phyloP scores from a whole-genome alignment of 225 moss, liverwort and hornwort genomes.

The Rhytidiadelphus loreus region DNA sequence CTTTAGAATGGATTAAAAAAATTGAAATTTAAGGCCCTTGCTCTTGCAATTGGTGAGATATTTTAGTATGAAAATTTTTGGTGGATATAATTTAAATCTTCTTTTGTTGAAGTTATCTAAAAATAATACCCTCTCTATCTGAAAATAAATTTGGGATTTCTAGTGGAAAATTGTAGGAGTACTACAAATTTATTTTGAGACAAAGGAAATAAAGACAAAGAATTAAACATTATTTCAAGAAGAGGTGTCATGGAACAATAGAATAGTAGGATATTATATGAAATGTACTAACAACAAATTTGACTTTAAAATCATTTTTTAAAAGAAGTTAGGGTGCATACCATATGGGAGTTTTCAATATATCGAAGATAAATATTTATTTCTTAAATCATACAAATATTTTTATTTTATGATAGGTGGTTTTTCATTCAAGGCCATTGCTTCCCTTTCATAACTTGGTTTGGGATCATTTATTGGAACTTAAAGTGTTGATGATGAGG shows the following conservation, averaged over 20 bases:
- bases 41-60: not conserved
- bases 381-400: not conserved
- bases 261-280: not conserved
- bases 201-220: not conserved
- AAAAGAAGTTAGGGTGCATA: rapidly evolving
- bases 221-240: not conserved
- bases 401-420: not conserved
- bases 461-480: not conserved
- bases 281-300: rapidly evolving
- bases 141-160: not conserved
- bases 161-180: rapidly evolving
- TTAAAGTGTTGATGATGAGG: not conserved
- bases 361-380: not conserved
- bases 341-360: rapidly evolving
- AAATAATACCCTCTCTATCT: rapidly evolving
- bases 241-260: rapidly evolving
- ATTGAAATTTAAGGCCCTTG: not conserved
- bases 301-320: too few species aligned
- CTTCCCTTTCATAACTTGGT: not conserved
- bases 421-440: not conserved
- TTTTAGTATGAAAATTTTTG: not conserved
- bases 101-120: not conserved
- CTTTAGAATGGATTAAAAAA: too few species aligned
- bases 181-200: not conserved
- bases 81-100: not conserved